phyloP scores from a whole-genome alignment of 345 rosid genomes.

The Acer yangbiense region DNA sequence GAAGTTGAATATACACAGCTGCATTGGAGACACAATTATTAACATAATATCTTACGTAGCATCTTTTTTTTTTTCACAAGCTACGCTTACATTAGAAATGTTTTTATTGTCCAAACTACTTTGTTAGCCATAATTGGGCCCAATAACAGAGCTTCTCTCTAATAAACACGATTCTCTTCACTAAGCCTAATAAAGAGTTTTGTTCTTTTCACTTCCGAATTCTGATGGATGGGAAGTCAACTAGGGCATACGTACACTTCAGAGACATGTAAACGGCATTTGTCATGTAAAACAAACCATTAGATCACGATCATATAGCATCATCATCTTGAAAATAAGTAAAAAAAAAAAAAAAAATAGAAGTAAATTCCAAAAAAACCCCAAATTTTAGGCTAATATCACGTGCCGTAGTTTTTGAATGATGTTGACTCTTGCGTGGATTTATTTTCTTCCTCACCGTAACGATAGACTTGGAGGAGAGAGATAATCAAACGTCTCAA shows the following conservation, averaged over 20 bases:
- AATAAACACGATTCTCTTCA: no score
- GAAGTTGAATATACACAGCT: no score
- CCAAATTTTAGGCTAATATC: constrained; percentile 34
- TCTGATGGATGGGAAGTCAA: background rate
- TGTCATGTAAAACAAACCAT: background rate
- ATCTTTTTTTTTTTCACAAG: no score
- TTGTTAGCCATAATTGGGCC: no score
- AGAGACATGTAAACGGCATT: background rate
- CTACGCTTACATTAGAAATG: no score
- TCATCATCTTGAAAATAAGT: background rate
- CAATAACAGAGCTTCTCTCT: no score
- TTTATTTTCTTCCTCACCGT: constrained; percentile 17
- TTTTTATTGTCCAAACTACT: no score
- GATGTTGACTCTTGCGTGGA: constrained; percentile 23
- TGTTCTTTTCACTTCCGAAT: no score
- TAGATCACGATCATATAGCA: background rate
- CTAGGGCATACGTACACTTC: background rate
- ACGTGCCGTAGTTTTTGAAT: constrained; percentile 24
- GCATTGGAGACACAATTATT: no score
- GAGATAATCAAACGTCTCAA: constrained; percentile 34
- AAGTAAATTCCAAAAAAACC: constrained; percentile 6
- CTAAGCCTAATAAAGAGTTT: no score
- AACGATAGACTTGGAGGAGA: background rate
- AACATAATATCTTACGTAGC: no score
- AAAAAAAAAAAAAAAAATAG: background rate